A percentile compares a stretch with the other conserved stretches of the same genome.
These are phyloP conservation scores for Zygosaccharomyces siamensis DNA, from an alignment of 805 yeast species.

Conservation along the genomic window DNA sequence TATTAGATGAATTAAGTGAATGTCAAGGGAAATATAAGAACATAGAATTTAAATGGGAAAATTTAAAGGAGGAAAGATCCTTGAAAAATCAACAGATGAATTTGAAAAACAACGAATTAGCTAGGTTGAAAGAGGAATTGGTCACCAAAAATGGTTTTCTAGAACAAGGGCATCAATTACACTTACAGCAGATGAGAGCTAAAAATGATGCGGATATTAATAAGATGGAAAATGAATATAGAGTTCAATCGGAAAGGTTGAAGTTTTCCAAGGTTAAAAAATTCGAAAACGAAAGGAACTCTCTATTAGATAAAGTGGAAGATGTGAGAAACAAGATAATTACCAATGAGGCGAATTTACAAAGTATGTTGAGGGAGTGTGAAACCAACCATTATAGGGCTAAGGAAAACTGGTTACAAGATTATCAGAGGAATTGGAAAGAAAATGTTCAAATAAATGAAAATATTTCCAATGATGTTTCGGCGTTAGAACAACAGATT, in stretches of 20 bases:
- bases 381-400: constrained; percentile 14
- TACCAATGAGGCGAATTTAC: constrained; percentile 20
- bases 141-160: constrained; percentile 23
- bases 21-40: constrained; percentile 20
- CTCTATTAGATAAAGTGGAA: constrained; percentile 29
- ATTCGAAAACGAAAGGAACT: constrained; percentile 31
- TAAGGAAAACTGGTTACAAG: constrained; percentile 27
- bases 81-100: constrained; percentile 27
- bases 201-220: constrained; percentile 38
- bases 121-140: constrained; percentile 29
- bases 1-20: constrained; percentile 24
- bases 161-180: constrained; percentile 34
- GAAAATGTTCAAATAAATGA: constrained; percentile 31
- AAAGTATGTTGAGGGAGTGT: constrained; percentile 18
- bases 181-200: constrained; percentile 31
- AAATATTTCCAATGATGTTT: constrained; percentile 24
- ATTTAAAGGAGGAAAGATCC: constrained; percentile 26
- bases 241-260: constrained; percentile 37
- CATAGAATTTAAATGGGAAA: constrained; percentile 27
- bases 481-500: constrained; percentile 16
- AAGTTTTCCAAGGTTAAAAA: constrained; percentile 35
- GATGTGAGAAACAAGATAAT: constrained; percentile 27
- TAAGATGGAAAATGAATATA: constrained; percentile 34
- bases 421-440: constrained; percentile 28
- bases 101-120: constrained; percentile 32